Evolutionary conservation across 208 protist genomes (phyloP), one percentile per base, ranked within the genome.

Genomic region (Trypanosoma mega): DNA sequence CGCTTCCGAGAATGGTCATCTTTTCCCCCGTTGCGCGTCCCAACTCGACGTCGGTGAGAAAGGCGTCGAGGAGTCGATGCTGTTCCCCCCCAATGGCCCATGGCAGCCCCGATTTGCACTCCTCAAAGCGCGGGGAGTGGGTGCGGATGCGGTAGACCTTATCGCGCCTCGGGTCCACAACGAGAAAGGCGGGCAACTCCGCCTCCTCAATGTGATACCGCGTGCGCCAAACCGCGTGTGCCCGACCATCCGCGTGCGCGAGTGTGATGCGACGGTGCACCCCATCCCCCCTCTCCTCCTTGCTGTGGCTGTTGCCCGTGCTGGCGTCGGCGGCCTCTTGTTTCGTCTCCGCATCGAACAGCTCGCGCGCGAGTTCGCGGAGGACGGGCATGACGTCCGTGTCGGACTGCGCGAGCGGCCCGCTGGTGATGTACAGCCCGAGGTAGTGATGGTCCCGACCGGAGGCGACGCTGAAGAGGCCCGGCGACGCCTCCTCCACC

Each of bases 101-200:
- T 24, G 89, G 89, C 0, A 69, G 60, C 18, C 75, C 18, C 23
- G 37, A 33, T 66, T 92, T 92, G 30, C 92, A 83, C 12, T 21
- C 65, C 68, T 91, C 80, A 47, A 92, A 89, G 16, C 49, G 62
- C 16, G 78, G 83, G 5, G 76, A 62, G 43, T 72, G 78, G 2
- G 56, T 87, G 61, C 75, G 59, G 51, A 83, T 67, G 27, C 82
- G 77, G 68, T 77, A 95, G 36, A 90, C 63, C 30, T 83, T 79
- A 37, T 92, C 70, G 11, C 82, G 82, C 45, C 73, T 58, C 20
- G 81, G 74, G 68, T 95, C 89, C 24, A 93, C 74, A 30, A 93
- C 72, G 34, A 96, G 1, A 30, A 96, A 62, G n/a, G 85, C 78
- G 4, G 89, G 89, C 33, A 93, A 57, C 27, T 92, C 74, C 8